phyloP scores from a whole-genome alignment of 305 asterid species.

The Fraxinus angustifolia region DNA sequence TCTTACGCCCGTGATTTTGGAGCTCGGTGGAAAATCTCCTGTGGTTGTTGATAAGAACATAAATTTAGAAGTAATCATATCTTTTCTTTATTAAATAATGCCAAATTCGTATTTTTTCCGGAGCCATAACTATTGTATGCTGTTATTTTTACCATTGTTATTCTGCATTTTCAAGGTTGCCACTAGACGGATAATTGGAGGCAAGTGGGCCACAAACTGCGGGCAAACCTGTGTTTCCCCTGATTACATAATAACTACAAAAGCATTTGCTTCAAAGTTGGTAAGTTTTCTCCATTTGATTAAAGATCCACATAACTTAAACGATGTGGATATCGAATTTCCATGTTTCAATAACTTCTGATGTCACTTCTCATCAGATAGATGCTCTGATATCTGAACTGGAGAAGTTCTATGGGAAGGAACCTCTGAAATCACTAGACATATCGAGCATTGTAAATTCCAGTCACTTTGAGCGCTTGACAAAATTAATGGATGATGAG shows the following conservation, averaged over 20 bases:
- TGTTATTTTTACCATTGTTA: not conserved
- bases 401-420: constrained; percentile 72
- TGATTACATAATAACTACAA: constrained; percentile 73
- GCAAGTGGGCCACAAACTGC: constrained; percentile 90
- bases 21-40: constrained; percentile 95
- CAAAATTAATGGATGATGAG: constrained; percentile 64
- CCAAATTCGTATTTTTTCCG: not conserved
- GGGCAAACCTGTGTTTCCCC: constrained; percentile 94
- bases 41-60: constrained; percentile 61
- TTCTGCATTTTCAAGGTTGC: constrained; percentile 52
- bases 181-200: constrained; percentile 66
- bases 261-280: constrained; percentile 55
- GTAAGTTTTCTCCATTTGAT: constrained; percentile 32
- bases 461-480: constrained; percentile 66
- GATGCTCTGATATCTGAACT: constrained; percentile 60
- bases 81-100: not conserved
- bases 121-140: not conserved
- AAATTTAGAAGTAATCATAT: constrained; percentile 48
- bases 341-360: constrained; percentile 17
- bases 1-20: constrained; percentile 86
- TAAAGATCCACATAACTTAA: constrained; percentile 5
- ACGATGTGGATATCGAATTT: not conserved
- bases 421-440: constrained; percentile 71
- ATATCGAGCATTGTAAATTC: constrained; percentile 65
- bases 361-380: constrained; percentile 39